Evolutionary conservation across 2,329 filamentous ascomycete genomes (phyloP), one percentile per base, ranked within the genome.

Genomic region (Dactylella cylindrospora): DNA sequence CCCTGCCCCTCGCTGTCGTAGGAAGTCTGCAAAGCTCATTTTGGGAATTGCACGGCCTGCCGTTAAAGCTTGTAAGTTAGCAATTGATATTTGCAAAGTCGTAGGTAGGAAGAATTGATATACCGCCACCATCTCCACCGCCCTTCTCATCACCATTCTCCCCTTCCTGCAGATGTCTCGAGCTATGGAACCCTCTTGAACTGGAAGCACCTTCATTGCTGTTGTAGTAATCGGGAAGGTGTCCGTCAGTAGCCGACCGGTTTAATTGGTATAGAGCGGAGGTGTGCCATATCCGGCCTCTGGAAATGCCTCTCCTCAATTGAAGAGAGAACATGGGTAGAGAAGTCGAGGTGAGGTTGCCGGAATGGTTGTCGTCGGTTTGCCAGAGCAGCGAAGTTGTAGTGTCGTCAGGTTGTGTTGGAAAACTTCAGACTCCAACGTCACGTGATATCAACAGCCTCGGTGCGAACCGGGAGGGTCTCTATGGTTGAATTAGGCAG

Each of bases 271-370:
- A 61, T 12, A 61, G 31, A 7, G 55, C 55, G 9, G 55, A 61
- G 9, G 55, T 53, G 9, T 61, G 55, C 55, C 47, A 61, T 61
- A 61, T 61, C 15, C 47, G 47, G 55, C 55, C 41, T 17, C 55
- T 40, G 36, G 41, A 47, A 22, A 61, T 36, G 43, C 55, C 55
- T 49, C 55, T 61, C 55, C 47, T 61, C 47, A 61, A 31, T 13
- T 61, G 55, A 41, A 53, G 55, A 49, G 55, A 61, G 55, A 53
- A 61, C 55, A 61, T 61, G 32, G 13, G 29, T 15, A 7, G 17
- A 20, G 3, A 17, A 35, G 41, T 49, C 28, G 52, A 26, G 10
- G 13, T 10, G 13, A 31, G 20, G 35, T 38, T 17, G 33, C 31
- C 31, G 32, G 20, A 15, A 10, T 35, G 31, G 31, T 33, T 51